Evolutionary conservation across 1,139 yeast genomes (phyloP).

Genomic region (Saccharomyces hybrid): DNA sequence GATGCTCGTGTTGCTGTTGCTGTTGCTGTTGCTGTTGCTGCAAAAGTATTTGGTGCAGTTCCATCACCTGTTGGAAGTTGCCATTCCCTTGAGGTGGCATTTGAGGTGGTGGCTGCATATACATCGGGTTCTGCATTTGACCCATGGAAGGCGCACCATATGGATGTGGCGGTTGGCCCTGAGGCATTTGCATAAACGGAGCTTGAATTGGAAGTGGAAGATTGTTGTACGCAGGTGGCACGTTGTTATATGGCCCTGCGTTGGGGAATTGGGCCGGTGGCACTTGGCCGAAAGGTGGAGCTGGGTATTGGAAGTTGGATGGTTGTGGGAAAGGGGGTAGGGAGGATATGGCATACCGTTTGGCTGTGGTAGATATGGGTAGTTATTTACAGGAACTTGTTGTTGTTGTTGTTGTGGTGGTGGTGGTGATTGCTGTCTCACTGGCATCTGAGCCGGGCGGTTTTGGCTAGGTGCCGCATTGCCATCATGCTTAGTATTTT

Average conservation of each 20-base stretch:
- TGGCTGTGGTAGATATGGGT: constrained; percentile 5
- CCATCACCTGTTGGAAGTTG: constrained; percentile 23
- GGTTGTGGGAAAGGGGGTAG: not conserved
- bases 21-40: constrained; percentile 27
- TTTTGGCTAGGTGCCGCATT: not conserved
- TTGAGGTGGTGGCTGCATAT: constrained; percentile 8
- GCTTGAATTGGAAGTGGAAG: not conserved
- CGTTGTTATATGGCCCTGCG: not conserved
- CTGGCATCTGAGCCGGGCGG: not conserved
- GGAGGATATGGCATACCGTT: constrained; percentile 2
- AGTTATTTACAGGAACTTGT: constrained; percentile 2
- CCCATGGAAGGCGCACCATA: not conserved
- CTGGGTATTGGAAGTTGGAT: not conserved
- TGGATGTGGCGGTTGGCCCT: not conserved
- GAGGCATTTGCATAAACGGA: constrained; percentile 3
- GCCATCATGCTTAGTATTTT: constrained; percentile 1
- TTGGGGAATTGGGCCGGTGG: not conserved
- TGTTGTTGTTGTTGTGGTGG: constrained; percentile 4
- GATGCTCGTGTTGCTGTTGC: constrained; percentile 4
- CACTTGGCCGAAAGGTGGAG: not conserved
- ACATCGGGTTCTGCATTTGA: constrained; percentile 10
- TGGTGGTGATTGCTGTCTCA: not conserved
- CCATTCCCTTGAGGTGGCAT: not conserved
- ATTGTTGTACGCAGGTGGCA: not conserved
- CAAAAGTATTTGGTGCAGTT: constrained; percentile 32